A percentile compares a stretch with the other conserved stretches of the same genome.
phyloP scores from a whole-genome alignment of 768 basidiomycete species.

The Tylopilus sp. region DNA sequence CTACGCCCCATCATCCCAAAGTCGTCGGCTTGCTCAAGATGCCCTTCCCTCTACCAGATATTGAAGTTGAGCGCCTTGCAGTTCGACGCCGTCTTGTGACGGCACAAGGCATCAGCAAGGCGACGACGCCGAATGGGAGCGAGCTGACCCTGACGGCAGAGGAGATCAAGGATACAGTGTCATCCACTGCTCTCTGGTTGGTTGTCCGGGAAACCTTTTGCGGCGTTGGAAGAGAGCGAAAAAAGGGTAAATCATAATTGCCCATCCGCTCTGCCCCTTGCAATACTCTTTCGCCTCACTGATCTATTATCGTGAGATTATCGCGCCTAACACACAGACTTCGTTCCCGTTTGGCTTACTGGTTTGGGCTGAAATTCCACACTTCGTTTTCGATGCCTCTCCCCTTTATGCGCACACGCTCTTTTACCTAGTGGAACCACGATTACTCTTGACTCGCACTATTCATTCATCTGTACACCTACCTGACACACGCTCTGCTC shows the following conservation, averaged over 20 bases:
- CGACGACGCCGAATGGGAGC: slow-evolving; percentile 18
- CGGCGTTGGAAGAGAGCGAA: slow-evolving; percentile 73
- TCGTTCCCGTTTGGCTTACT: slow-evolving; percentile 13
- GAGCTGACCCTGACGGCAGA: slow-evolving; percentile 72
- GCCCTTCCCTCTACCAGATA: slow-evolving; percentile 82
- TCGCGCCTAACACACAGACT: slow-evolving; percentile 6
- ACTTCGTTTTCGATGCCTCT: slow-evolving; percentile 9
- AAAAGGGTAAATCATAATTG: slow-evolving; percentile 67
- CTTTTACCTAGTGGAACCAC: slow-evolving; percentile 2
- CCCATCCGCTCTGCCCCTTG: background rate
- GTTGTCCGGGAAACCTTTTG: slow-evolving; percentile 92
- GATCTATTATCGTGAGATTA: slow-evolving; percentile 16
- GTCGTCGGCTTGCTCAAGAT: slow-evolving; percentile 89
- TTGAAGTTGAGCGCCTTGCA: slow-evolving; percentile 62
- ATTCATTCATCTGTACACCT: slow-evolving; percentile 24
- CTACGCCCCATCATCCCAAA: slow-evolving; percentile 95
- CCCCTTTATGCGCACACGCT: background rate
- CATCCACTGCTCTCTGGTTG: slow-evolving; percentile 85
- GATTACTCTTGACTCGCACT: slow-evolving; percentile 4
- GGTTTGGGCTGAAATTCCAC: slow-evolving; percentile 14
- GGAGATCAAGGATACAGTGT: slow-evolving; percentile 91
- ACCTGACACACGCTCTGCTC: slow-evolving; percentile 10
- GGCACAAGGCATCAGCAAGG: slow-evolving; percentile 25
- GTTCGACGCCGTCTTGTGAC: slow-evolving; percentile 48
- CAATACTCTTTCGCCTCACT: slow-evolving; percentile 4